phyloP scores from a whole-genome alignment of 2,329 filamentous ascomycete species.

The Phyllosticta citriasiana region DNA sequence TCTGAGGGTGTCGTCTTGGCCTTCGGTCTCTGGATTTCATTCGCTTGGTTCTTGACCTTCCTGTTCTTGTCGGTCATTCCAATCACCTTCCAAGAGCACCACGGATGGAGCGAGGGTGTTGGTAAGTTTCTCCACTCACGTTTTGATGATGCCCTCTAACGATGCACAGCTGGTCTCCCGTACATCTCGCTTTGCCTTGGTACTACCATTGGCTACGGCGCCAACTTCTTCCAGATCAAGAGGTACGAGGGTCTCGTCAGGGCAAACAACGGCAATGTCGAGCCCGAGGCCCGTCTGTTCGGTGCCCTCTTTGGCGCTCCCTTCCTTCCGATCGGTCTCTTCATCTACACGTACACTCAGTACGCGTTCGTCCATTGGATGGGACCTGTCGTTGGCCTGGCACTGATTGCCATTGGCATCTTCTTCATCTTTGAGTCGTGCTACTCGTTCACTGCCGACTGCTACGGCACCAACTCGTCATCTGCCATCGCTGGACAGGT shows the following conservation, averaged over 20 bases:
- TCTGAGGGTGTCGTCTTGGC: constrained; percentile 42
- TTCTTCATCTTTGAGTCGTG: constrained; percentile 41
- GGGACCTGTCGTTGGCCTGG: constrained; percentile 39
- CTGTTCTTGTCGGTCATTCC: constrained; percentile 44
- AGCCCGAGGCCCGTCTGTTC: constrained; percentile 39
- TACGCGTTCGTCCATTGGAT: constrained; percentile 41
- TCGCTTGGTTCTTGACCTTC: constrained; percentile 46
- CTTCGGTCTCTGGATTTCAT: constrained; percentile 43
- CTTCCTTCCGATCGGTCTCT: constrained; percentile 39
- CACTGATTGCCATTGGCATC: constrained; percentile 43
- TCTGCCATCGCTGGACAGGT: constrained; percentile 38
- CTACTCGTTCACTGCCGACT: constrained; percentile 44
- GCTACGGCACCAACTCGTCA: constrained; percentile 38
- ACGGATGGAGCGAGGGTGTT: constrained; percentile 42
- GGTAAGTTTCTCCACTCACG: constrained; percentile 9
- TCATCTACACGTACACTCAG: constrained; percentile 46
- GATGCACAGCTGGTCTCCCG: constrained; percentile 31
- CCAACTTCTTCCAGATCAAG: constrained; percentile 42
- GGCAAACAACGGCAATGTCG: constrained; percentile 27
- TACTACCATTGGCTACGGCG: constrained; percentile 38
- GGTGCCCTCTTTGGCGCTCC: constrained; percentile 40
- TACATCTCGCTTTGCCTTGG: constrained; percentile 43
- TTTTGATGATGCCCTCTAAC: neutral
- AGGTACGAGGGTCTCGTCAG: constrained; percentile 37
- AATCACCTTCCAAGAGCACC: constrained; percentile 43